Evolutionary conservation across 73 alveolate genomes (phyloP).

Genomic region (Chromera velia): DNA sequence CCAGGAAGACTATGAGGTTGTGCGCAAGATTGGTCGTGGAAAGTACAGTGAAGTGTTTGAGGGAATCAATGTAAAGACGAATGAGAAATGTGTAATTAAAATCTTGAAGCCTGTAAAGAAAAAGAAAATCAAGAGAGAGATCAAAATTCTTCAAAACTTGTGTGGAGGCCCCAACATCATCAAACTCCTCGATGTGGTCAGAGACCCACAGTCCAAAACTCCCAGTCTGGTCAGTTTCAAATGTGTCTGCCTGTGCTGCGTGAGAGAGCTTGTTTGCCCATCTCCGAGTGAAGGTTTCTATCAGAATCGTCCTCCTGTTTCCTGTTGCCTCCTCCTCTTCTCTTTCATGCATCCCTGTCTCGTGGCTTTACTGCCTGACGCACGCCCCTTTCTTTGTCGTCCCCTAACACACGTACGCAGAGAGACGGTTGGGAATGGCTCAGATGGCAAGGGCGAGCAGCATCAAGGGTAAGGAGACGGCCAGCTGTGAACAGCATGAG

Average conservation of each 20-base stretch:
- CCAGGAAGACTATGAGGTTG: slow-evolving; percentile 79
- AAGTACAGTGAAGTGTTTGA: slow-evolving; percentile 95
- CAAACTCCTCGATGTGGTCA: slow-evolving; percentile 83
- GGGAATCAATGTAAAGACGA: slow-evolving; percentile 72
- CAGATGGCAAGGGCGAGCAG: too few relatives aligned
- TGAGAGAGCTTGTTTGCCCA: too few relatives aligned
- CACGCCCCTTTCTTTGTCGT: too few relatives aligned
- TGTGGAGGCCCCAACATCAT: slow-evolving; percentile 87
- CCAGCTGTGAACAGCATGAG: neutral
- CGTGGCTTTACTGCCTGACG: too few relatives aligned
- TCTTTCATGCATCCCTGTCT: too few relatives aligned
- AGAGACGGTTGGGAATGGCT: too few relatives aligned
- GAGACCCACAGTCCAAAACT: slow-evolving; percentile 87
- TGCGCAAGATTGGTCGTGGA: slow-evolving; percentile 90
- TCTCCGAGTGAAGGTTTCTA: too few relatives aligned
- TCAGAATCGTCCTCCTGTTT: too few relatives aligned
- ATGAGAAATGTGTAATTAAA: slow-evolving; percentile 73
- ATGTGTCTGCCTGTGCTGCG: too few relatives aligned
- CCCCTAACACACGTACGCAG: too few relatives aligned
- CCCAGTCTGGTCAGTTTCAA: slow-evolving; percentile 65
- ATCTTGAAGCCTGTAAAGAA: slow-evolving; percentile 90
- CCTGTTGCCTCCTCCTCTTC: too few relatives aligned
- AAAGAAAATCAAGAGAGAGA: slow-evolving; percentile 87
- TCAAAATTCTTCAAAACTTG: slow-evolving; percentile 81
- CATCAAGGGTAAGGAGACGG: neutral